A percentile compares a stretch with the other conserved stretches of the same genome.
Evolutionary conservation across 108 stramenopile genomes (phyloP).

Genomic region (Epithemia pelagica): DNA sequence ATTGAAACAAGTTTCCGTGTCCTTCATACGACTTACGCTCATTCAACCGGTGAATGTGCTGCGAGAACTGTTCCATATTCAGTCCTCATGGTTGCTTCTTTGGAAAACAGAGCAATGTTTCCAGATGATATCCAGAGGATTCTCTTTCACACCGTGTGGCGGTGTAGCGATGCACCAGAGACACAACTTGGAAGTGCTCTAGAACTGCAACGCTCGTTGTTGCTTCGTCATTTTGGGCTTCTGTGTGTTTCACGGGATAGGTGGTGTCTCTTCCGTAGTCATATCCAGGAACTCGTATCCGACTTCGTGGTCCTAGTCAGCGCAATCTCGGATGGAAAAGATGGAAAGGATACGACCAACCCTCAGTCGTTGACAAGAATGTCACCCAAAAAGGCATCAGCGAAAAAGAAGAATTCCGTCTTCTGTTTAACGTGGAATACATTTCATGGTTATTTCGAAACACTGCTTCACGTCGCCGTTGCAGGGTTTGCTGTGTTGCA

Average conservation of each 20-base stretch:
- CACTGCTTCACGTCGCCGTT: background rate
- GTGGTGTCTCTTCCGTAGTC: background rate
- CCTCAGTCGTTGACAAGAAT: too few relatives aligned
- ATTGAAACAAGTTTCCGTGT: background rate
- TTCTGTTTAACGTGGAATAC: background rate
- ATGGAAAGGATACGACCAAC: background rate
- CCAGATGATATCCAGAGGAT: background rate
- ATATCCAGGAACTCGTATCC: background rate
- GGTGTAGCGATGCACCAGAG: background rate
- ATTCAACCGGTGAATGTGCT: background rate
- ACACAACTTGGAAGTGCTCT: background rate
- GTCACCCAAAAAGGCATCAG: too few relatives aligned
- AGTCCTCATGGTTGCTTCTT: background rate
- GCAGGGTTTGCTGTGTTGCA: background rate
- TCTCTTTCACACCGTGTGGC: background rate
- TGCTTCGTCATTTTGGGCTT: background rate
- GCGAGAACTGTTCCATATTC: background rate
- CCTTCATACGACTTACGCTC: background rate
- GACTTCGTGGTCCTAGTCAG: background rate
- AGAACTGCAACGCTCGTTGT: background rate
- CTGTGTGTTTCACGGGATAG: background rate
- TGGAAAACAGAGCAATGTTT: background rate
- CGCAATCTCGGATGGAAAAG: background rate
- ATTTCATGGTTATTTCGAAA: background rate
- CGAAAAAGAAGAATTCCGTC: background rate